Conservation (phyloP, 176 grass and related monocot species). For the Olyra latifolia region DNA sequence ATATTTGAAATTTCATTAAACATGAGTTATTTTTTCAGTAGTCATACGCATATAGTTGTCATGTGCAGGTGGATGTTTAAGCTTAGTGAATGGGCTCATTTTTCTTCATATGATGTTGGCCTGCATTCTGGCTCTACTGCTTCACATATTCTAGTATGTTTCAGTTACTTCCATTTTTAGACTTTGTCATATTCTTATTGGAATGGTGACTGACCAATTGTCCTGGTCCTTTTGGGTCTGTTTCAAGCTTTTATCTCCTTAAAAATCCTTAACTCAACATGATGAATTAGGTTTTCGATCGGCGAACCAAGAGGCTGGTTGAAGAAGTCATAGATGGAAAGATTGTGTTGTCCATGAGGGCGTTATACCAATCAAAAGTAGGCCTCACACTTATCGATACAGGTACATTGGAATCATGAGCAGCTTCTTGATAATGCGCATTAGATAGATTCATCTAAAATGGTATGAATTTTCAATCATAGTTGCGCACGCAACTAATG, state of each 20-base stretch:
- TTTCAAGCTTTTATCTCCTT: neutral
- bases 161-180: conserved; percentile 4
- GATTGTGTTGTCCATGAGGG: conserved; percentile 93
- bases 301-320: conserved; percentile 81
- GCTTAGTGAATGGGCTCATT: conserved; percentile 91
- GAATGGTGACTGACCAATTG: neutral
- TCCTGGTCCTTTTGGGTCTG: neutral
- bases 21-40: conserved; percentile 4
- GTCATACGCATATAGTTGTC: conserved; percentile 39
- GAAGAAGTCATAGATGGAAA: conserved; percentile 96
- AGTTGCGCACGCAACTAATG: neutral
- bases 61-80: conserved; percentile 93
- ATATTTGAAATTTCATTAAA: conserved; percentile 22
- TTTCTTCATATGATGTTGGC: conserved; percentile 92
- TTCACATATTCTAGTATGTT: conserved; percentile 85
- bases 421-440: neutral
- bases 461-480: conserved; percentile 8
- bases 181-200: conserved; percentile 25
- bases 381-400: conserved; percentile 85
- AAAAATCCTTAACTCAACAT: conserved; percentile 8
- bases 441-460: neutral
- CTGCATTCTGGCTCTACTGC: conserved; percentile 80
- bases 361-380: conserved; percentile 94
- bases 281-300: conserved; percentile 74
- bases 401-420: conserved; percentile 46